phyloP scores from a whole-genome alignment of 2,329 filamentous ascomycete genomes.

The Penicillium aurantiogriseum region DNA sequence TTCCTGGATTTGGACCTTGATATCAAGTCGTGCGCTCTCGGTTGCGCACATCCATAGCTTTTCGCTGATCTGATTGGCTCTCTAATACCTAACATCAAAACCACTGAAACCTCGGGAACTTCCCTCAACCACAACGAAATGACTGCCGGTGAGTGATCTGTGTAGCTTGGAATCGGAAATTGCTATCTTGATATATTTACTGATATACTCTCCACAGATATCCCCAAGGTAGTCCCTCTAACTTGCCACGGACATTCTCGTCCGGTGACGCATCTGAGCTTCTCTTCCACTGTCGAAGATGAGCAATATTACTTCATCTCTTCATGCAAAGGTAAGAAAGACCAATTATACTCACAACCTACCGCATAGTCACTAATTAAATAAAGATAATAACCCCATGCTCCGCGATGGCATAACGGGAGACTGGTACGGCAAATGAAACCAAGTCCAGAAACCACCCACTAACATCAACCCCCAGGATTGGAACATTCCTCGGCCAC shows the following conservation, averaged over 20 bases:
- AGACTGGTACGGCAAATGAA: conserved; percentile 65
- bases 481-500: conserved; percentile 96
- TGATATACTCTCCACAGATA: conserved; percentile 29
- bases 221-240: conserved; percentile 71
- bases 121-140: conserved; percentile 12
- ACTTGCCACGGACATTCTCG: conserved; percentile 94
- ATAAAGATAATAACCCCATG: conserved; percentile 92
- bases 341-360: neutral
- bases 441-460: neutral
- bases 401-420: conserved; percentile 93
- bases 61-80: conserved; percentile 5
- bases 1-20: conserved; percentile 11
- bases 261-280: conserved; percentile 86
- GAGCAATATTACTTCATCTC: conserved; percentile 90
- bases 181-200: neutral
- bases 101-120: conserved; percentile 2
- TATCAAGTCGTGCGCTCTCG: neutral
- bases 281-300: conserved; percentile 78
- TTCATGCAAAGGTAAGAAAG: conserved; percentile 74
- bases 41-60: neutral
- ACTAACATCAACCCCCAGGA: conserved; percentile 52
- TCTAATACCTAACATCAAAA: conserved; percentile 9
- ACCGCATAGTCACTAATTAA: neutral
- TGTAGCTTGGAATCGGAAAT: neutral
- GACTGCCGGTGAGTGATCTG: conserved; percentile 17